A percentile compares a stretch with the other conserved stretches of the same genome.
Evolutionary conservation across 306 rosid genomes (phyloP).

Genomic region (Begonia peltatifolia): DNA sequence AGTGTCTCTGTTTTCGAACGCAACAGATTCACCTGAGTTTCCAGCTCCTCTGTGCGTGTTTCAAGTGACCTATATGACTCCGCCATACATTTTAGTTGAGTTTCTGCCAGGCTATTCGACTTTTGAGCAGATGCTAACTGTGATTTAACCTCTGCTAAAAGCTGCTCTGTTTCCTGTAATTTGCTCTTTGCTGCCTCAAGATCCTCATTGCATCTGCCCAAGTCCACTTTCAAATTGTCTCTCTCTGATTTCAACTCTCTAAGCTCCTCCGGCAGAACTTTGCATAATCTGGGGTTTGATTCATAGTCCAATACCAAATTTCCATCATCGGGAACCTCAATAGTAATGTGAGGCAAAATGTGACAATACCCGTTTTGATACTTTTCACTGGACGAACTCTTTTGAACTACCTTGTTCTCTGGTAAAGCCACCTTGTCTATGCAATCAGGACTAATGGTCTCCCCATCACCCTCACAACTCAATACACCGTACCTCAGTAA

Average conservation of each 20-base stretch:
- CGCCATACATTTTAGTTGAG: constrained; percentile 97
- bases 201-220: constrained; percentile 49
- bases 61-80: constrained; percentile 92
- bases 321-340: constrained; percentile 82
- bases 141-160: constrained; percentile 65
- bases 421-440: constrained; percentile 93
- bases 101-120: constrained; percentile 80
- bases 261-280: constrained; percentile 43
- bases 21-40: constrained; percentile 51
- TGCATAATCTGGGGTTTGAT: constrained; percentile 23
- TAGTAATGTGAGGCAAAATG: constrained; percentile 35
- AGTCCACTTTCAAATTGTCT: constrained; percentile 40
- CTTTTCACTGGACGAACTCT: constrained; percentile 38
- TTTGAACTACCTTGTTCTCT: constrained; percentile 54
- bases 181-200: constrained; percentile 62
- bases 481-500: constrained; percentile 60
- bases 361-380: constrained; percentile 48
- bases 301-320: constrained; percentile 41
- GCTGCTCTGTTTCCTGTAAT: constrained; percentile 75
- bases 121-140: constrained; percentile 63
- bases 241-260: constrained; percentile 61
- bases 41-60: constrained; percentile 55
- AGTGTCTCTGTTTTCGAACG: constrained; percentile 42
- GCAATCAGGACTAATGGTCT: constrained; percentile 72
- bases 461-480: constrained; percentile 61